Percentiles rank a stretch among this genome's conserved stretches.
These are phyloP conservation scores for Arxiozyma slooffiae DNA, from an alignment of 1,139 yeast genomes.

Conservation along the genomic window DNA sequence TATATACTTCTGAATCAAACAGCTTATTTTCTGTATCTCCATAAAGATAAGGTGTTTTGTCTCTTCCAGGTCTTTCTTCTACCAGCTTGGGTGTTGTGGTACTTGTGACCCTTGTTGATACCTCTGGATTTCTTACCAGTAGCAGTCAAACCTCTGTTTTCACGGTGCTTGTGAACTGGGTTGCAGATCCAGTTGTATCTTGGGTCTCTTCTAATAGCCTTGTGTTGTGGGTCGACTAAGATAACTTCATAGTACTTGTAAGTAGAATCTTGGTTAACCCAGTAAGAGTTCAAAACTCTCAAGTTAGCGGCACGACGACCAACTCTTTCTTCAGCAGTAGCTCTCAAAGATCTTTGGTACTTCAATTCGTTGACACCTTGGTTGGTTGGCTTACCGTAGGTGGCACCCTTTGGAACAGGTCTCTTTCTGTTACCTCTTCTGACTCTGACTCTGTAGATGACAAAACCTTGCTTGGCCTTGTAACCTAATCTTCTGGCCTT, in stretches of 20 bases:
- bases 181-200: slow-evolving; percentile 99
- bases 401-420: slow-evolving; percentile 99
- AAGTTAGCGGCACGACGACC: slow-evolving; percentile 98
- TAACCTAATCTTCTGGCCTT: slow-evolving; percentile 99
- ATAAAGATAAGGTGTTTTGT: slow-evolving; percentile 96
- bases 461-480: slow-evolving; percentile 99
- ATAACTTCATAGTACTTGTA: slow-evolving; percentile 98
- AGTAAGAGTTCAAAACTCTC: slow-evolving; percentile 99
- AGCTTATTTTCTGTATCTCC: slow-evolving; percentile 97
- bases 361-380: slow-evolving; percentile 99
- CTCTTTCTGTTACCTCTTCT: slow-evolving; percentile 99
- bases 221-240: slow-evolving; percentile 94
- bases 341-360: slow-evolving; percentile 96
- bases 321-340: slow-evolving; percentile 99
- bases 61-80: slow-evolving; percentile 99
- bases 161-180: slow-evolving; percentile 99
- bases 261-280: slow-evolving; percentile 99
- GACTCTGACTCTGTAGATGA: slow-evolving; percentile 96
- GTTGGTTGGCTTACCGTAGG: slow-evolving; percentile 99
- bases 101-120: slow-evolving; percentile 99
- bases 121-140: slow-evolving; percentile 99
- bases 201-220: slow-evolving; percentile 98
- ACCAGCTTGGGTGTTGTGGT: slow-evolving; percentile 96
- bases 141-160: slow-evolving; percentile 96
- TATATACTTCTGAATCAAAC: slow-evolving; percentile 8